These are phyloP conservation scores for Phytophthora gonapodyides DNA, from an alignment of 352 stramenopile genomes.

Conservation along the genomic window DNA sequence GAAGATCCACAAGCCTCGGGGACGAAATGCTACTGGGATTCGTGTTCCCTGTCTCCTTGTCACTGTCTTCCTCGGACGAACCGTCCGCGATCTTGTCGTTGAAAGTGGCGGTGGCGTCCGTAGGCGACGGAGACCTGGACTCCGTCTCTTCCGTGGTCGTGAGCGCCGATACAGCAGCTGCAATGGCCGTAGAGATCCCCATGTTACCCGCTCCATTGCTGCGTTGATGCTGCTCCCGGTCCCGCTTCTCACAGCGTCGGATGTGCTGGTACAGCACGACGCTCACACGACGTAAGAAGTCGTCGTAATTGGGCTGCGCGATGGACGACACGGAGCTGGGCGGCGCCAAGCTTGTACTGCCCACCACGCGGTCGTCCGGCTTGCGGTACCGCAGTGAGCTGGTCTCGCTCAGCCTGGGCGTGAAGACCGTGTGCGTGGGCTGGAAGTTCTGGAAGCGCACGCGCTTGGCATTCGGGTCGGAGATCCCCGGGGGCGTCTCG, in stretches of 20 bases:
- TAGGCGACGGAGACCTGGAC: slow-evolving; percentile 21
- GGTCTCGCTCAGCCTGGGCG: slow-evolving; percentile 69
- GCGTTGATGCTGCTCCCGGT: slow-evolving; percentile 61
- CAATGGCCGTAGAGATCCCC: slow-evolving; percentile 25
- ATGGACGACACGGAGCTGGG: slow-evolving; percentile 79
- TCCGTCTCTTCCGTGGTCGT: slow-evolving; percentile 30
- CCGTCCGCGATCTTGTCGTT: slow-evolving; percentile 11
- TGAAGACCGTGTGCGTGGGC: slow-evolving; percentile 88
- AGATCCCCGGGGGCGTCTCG: slow-evolving; percentile 30
- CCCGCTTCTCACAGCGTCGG: slow-evolving; percentile 81
- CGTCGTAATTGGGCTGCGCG: slow-evolving; percentile 91
- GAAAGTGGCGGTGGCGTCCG: slow-evolving; percentile 16
- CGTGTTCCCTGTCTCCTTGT: slow-evolving; percentile 22
- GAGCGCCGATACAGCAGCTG: slow-evolving; percentile 29
- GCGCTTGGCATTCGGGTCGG: slow-evolving; percentile 41
- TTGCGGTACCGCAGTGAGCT: slow-evolving; percentile 78
- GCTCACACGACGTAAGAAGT: slow-evolving; percentile 86
- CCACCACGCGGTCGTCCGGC: slow-evolving; percentile 72
- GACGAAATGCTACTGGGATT: slow-evolving; percentile 58
- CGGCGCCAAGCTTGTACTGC: slow-evolving; percentile 66
- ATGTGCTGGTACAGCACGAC: slow-evolving; percentile 92
- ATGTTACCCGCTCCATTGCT: slow-evolving; percentile 1
- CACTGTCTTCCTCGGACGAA: slow-evolving; percentile 13
- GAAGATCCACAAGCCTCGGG: slow-evolving; percentile 67
- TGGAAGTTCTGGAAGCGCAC: slow-evolving; percentile 82